Evolutionary conservation across 2,329 filamentous ascomycete genomes (phyloP).

Genomic region (Fusarium incarnatum): DNA sequence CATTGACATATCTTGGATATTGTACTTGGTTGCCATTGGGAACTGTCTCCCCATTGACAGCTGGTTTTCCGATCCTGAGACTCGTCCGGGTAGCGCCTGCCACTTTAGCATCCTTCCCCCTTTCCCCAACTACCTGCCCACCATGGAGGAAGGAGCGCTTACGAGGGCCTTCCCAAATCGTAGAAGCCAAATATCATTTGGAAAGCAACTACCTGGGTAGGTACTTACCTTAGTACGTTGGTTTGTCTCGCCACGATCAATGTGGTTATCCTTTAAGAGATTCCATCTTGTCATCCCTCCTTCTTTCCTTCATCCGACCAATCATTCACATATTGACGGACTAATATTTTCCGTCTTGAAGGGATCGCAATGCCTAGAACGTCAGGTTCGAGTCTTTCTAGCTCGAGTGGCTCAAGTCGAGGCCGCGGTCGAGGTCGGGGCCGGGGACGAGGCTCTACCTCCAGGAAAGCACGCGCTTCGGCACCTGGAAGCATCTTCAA

Average conservation of each 20-base stretch:
- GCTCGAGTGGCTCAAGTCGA: conserved; percentile 18
- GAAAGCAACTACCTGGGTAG: not conserved
- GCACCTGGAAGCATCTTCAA: not conserved
- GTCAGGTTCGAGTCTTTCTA: conserved; percentile 12
- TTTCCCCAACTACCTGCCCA: not conserved
- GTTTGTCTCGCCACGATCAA: not conserved
- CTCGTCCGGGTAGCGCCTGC: not conserved
- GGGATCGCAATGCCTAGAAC: conserved; percentile 25
- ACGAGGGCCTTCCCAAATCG: not conserved
- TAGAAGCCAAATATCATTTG: not conserved
- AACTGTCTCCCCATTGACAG: not conserved
- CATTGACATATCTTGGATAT: not conserved
- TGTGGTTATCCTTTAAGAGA: not conserved
- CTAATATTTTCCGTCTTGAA: not conserved
- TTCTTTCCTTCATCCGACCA: not conserved
- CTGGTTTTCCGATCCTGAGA: not conserved
- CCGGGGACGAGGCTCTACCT: conserved; percentile 20
- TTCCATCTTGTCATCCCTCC: not conserved
- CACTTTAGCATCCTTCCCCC: not conserved
- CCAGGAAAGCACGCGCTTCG: not conserved
- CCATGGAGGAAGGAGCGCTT: not conserved
- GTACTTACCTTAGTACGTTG: not conserved
- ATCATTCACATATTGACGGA: not conserved
- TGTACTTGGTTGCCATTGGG: too few species aligned
- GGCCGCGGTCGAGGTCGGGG: not conserved